Conservation (phyloP, 2,329 filamentous ascomycete genomes). For the Phoma sp. region DNA sequence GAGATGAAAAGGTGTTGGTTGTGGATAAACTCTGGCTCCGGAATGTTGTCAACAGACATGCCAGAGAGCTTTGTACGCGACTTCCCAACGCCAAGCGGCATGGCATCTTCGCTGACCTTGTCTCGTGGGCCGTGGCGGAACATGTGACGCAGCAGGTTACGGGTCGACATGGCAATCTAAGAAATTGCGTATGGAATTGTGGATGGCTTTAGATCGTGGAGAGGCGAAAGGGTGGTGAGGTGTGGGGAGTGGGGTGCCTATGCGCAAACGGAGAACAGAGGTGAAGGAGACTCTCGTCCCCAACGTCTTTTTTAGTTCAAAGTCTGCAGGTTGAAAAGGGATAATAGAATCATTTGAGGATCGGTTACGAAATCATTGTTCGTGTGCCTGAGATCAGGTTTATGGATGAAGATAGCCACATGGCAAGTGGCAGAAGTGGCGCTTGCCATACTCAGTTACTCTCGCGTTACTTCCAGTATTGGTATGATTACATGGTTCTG, state of each 20-base stretch:
- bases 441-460: too few species aligned
- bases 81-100: not conserved
- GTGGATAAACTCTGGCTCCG: not conserved
- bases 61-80: too few species aligned
- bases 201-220: too few species aligned
- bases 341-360: too few species aligned
- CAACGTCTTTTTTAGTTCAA: not conserved
- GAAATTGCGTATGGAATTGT: not conserved
- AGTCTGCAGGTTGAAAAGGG: too few species aligned
- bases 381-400: too few species aligned
- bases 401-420: too few species aligned
- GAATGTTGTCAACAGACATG: not conserved
- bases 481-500: too few species aligned
- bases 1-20: not conserved
- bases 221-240: not conserved
- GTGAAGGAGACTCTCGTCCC: not conserved
- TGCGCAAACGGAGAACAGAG: not conserved
- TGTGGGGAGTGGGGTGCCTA: not conserved
- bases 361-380: too few species aligned
- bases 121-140: constrained; percentile 19
- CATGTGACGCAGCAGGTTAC: constrained; percentile 21
- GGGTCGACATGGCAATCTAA: not conserved
- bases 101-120: not conserved
- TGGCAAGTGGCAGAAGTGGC: too few species aligned
- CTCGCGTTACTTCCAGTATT: too few species aligned